Percentiles rank a stretch among this genome's conserved stretches.
These are phyloP conservation scores for Anastatica hierochuntica DNA, from an alignment of 345 rosid genomes.

Conservation along the genomic window DNA sequence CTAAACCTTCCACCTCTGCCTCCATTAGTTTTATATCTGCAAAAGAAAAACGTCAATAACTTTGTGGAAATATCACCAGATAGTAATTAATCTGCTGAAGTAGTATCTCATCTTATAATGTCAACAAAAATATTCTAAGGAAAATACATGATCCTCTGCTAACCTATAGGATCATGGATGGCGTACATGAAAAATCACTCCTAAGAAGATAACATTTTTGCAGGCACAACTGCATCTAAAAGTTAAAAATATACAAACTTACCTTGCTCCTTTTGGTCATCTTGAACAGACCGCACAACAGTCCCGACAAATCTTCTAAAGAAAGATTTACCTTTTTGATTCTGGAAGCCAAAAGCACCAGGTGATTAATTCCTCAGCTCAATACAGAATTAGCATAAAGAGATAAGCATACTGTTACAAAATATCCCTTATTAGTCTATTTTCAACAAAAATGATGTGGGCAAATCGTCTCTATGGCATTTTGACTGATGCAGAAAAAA, in stretches of 20 bases:
- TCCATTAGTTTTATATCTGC: slow-evolving; percentile 79
- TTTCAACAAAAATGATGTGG: background rate
- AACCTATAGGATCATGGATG: background rate
- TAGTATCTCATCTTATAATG: background rate
- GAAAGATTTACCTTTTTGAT: slow-evolving; percentile 63
- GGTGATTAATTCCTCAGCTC: slow-evolving; percentile 7
- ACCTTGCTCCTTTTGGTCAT: slow-evolving; percentile 99
- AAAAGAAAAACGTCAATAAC: slow-evolving; percentile 8
- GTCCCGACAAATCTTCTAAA: slow-evolving; percentile 83
- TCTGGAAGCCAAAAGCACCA: slow-evolving; percentile 37
- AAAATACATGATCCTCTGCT: too few relatives aligned
- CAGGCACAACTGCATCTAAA: background rate
- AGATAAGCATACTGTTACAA: background rate
- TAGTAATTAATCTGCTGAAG: background rate
- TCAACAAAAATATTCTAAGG: background rate
- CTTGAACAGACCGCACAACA: slow-evolving; percentile 87
- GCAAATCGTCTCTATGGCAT: background rate
- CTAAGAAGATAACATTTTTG: slow-evolving; percentile 3
- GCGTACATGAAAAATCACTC: background rate
- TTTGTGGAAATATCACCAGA: too few relatives aligned
- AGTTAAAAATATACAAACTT: slow-evolving; percentile 10
- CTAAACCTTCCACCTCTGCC: slow-evolving; percentile 87
- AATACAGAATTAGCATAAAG: background rate
- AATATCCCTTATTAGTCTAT: background rate
- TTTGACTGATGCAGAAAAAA: background rate